Conservation (phyloP, 2,329 filamentous ascomycete genomes). For the Colletotrichum musicola region DNA sequence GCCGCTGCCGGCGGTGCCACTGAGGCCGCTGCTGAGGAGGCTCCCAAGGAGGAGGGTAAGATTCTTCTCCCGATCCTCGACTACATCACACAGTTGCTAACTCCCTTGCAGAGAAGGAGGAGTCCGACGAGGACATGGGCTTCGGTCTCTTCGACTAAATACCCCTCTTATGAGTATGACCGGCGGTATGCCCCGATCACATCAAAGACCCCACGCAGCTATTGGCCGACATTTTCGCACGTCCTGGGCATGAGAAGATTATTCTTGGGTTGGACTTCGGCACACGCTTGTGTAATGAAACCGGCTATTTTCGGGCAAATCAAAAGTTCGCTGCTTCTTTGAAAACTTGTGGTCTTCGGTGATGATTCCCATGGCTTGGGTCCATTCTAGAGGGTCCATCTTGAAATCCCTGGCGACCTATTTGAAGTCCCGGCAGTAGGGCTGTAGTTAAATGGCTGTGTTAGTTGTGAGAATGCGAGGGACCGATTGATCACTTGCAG, state of each 20-base stretch:
- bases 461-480: no score
- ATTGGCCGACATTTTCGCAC: constrained; percentile 48
- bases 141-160: constrained; percentile 82
- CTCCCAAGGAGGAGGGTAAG: constrained; percentile 85
- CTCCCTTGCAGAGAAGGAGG: constrained; percentile 66
- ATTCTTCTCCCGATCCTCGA: constrained; percentile 31
- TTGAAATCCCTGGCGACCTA: no score
- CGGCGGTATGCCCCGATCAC: constrained; percentile 45
- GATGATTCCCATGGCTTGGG: neutral
- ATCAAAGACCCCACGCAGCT: constrained; percentile 49
- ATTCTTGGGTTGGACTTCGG: constrained; percentile 39
- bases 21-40: constrained; percentile 70
- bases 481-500: no score
- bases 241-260: constrained; percentile 48
- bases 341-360: constrained; percentile 4
- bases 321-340: constrained; percentile 39
- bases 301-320: constrained; percentile 39
- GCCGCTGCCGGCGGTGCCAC: constrained; percentile 75
- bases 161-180: constrained; percentile 46
- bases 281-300: constrained; percentile 34
- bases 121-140: constrained; percentile 52
- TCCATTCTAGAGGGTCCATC: no score
- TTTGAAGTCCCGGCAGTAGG: no score
- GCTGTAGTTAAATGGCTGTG: no score
- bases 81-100: constrained; percentile 42